Conservation (phyloP, 2,329 filamentous ascomycete genomes). For the Fusarium newnesense region DNA sequence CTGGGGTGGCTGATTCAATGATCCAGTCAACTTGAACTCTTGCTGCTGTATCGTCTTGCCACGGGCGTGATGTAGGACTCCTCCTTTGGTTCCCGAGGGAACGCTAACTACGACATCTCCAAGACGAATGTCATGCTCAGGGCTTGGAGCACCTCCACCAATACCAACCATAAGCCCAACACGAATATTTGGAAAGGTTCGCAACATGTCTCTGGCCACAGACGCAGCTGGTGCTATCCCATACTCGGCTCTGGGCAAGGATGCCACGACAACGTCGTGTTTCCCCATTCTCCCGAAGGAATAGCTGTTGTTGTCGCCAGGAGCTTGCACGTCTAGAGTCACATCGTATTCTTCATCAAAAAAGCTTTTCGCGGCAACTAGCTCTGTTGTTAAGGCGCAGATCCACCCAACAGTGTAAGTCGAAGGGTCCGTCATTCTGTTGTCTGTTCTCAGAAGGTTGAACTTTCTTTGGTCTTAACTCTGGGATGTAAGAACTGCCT, state of each 20-base stretch:
- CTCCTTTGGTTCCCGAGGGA: fast-evolving
- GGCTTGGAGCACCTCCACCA: not conserved
- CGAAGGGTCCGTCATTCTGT: not conserved
- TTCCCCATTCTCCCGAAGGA: not conserved
- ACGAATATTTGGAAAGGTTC: not conserved
- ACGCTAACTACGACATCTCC: not conserved
- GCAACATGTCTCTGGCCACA: not conserved
- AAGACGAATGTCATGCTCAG: not conserved
- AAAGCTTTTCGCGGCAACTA: not conserved
- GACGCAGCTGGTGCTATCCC: not conserved
- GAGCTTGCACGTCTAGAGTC: fast-evolving
- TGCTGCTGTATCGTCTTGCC: not conserved
- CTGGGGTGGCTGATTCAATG: not conserved
- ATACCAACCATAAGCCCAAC: not conserved
- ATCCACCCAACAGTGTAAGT: not conserved
- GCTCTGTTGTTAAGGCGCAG: not conserved
- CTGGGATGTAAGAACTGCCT: not conserved
- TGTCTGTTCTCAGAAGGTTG: not conserved
- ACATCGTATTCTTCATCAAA: not conserved
- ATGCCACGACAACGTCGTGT: not conserved
- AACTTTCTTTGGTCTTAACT: fast-evolving
- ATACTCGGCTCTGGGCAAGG: not conserved
- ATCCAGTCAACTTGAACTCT: not conserved
- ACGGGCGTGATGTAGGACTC: fast-evolving
- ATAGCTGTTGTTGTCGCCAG: not conserved